These are phyloP conservation scores for Moesziomyces aphidis DNA, from an alignment of 1,284 basidiomycete species.

Conservation along the genomic window DNA sequence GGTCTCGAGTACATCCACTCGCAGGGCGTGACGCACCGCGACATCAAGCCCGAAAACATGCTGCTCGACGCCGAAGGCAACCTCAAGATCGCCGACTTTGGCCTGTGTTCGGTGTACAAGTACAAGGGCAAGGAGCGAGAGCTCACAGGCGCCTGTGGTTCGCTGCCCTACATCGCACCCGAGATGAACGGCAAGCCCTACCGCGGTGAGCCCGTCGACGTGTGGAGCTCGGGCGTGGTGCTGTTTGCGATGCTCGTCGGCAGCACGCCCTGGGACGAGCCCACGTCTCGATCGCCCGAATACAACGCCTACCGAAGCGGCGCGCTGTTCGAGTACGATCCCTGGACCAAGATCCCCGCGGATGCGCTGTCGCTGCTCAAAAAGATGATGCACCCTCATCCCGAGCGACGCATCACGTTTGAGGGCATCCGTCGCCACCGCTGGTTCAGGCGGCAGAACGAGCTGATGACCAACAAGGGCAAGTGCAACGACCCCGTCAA, in stretches of 20 bases:
- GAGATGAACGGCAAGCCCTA: slow-evolving; percentile 77
- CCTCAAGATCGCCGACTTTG: slow-evolving; percentile 95
- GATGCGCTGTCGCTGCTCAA: slow-evolving; percentile 71
- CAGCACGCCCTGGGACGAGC: slow-evolving; percentile 98
- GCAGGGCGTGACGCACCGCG: slow-evolving; percentile 72
- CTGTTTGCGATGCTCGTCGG: slow-evolving; percentile 91
- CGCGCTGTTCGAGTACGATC: slow-evolving; percentile 76
- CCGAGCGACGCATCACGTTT: slow-evolving; percentile 53
- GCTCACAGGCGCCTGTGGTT: slow-evolving; percentile 77
- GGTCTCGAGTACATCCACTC: slow-evolving; percentile 81
- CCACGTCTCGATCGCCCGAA: slow-evolving; percentile 82
- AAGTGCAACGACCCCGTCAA: slow-evolving; percentile 64
- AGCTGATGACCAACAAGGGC: slow-evolving; percentile 56
- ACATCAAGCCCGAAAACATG: slow-evolving; percentile 71
- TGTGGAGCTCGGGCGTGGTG: slow-evolving; percentile 95
- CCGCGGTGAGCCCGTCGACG: slow-evolving; percentile 89
- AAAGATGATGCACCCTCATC: slow-evolving; percentile 63
- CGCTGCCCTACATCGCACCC: slow-evolving; percentile 93
- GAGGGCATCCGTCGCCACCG: slow-evolving; percentile 63
- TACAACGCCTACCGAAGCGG: slow-evolving; percentile 81
- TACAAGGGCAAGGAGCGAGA: slow-evolving; percentile 81
- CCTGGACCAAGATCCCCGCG: slow-evolving; percentile 81
- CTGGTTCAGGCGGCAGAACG: slow-evolving; percentile 63
- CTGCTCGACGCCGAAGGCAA: slow-evolving; percentile 71
- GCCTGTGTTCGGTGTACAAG: slow-evolving; percentile 89